Percentiles rank a stretch among this genome's conserved stretches.
These are phyloP conservation scores for Crithidia brevicula DNA, from an alignment of 208 protist species.

Conservation along the genomic window DNA sequence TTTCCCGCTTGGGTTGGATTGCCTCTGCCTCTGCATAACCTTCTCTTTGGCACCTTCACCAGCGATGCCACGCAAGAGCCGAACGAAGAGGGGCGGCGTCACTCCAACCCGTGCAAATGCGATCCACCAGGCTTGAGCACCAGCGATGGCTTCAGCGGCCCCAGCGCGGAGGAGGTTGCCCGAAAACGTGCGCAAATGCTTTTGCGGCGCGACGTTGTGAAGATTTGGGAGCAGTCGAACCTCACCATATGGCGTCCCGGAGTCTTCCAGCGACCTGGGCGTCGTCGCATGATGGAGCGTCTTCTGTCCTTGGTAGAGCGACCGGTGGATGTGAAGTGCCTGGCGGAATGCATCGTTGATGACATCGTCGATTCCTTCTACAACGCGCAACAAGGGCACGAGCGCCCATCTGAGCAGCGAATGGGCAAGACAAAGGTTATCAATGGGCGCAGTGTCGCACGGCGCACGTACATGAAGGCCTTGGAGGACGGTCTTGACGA, in stretches of 20 bases:
- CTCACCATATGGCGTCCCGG: constrained; percentile 69
- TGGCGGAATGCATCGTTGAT: constrained; percentile 58
- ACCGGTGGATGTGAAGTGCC: constrained; percentile 37
- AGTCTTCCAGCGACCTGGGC: constrained; percentile 34
- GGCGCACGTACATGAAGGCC: constrained; percentile 48
- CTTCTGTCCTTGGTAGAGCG: constrained; percentile 38
- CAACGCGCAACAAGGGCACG: background rate
- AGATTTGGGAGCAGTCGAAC: constrained; percentile 55
- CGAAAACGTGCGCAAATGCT: constrained; percentile 52
- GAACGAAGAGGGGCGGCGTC: background rate
- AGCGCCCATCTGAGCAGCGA: background rate
- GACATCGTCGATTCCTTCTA: constrained; percentile 49
- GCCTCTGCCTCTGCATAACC: background rate
- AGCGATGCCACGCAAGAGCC: background rate
- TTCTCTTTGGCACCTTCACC: constrained; percentile 13
- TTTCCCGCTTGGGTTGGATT: background rate
- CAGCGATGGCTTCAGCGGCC: constrained; percentile 8
- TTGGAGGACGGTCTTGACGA: constrained; percentile 44
- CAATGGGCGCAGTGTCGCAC: constrained; percentile 44
- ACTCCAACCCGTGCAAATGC: background rate
- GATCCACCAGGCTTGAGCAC: background rate
- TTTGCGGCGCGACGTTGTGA: constrained; percentile 59
- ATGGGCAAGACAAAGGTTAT: constrained; percentile 27
- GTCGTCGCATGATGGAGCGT: constrained; percentile 31
- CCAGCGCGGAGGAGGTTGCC: constrained; percentile 30